Conservation (phyloP, 495 filamentous ascomycete genomes). For the Alectoria sarmentosa region DNA sequence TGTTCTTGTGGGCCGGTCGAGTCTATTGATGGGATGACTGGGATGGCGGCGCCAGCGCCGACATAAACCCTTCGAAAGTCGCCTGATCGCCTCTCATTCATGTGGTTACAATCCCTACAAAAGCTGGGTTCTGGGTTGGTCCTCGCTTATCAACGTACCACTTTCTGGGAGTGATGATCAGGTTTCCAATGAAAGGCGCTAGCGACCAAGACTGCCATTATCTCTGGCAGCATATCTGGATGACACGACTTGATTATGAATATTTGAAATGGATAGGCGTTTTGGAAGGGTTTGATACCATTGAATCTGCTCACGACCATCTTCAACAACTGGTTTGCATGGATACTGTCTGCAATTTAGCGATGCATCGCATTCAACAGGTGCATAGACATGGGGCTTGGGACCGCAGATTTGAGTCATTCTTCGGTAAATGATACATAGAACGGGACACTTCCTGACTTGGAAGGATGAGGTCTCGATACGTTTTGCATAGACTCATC, state of each 20-base stretch:
- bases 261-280: not conserved
- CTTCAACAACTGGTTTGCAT: constrained; percentile 16
- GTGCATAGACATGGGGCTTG: not conserved
- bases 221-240: not conserved
- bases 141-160: not conserved
- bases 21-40: constrained; percentile 37
- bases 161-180: not conserved
- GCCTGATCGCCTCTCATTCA: not conserved
- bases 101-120: not conserved
- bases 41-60: constrained; percentile 27
- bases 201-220: not conserved
- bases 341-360: not conserved
- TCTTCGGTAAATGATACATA: not conserved
- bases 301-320: not conserved
- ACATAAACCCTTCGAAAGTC: constrained; percentile 18
- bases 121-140: not conserved
- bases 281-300: not conserved
- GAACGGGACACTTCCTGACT: not conserved
- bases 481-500: not conserved
- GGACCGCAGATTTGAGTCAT: not conserved
- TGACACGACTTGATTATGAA: not conserved
- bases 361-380: constrained; percentile 7
- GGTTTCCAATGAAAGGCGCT: no score
- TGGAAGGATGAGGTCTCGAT: not conserved
- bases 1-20: constrained; percentile 90